A percentile compares a stretch with the other conserved stretches of the same genome.
Evolutionary conservation across 2,329 filamentous ascomycete species (phyloP).

Genomic region (Fusarium coicis): DNA sequence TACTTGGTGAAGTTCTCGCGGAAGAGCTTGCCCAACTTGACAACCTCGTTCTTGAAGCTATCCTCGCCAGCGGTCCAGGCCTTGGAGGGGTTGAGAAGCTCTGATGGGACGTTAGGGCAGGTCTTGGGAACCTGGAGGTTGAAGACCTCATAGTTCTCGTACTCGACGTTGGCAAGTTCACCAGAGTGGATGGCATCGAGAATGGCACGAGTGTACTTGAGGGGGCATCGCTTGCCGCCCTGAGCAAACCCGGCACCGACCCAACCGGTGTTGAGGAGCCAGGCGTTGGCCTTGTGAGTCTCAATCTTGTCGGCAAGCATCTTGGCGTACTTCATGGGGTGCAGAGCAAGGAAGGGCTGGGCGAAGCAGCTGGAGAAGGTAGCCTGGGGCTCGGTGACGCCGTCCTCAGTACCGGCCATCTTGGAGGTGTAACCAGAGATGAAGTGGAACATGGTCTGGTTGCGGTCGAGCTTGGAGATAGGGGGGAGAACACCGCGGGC

Average conservation of each 20-base stretch:
- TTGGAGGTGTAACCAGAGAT: slow-evolving; percentile 99
- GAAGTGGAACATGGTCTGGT: slow-evolving; percentile 99
- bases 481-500: slow-evolving; percentile 96
- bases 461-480: slow-evolving; percentile 93
- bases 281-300: slow-evolving; percentile 93
- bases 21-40: slow-evolving; percentile 90
- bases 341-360: slow-evolving; percentile 97
- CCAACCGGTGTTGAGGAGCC: slow-evolving; percentile 99
- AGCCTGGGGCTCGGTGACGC: slow-evolving; percentile 95
- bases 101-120: slow-evolving; percentile 87
- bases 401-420: slow-evolving; percentile 99
- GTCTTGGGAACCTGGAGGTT: slow-evolving; percentile 95
- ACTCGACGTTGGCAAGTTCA: slow-evolving; percentile 91
- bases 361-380: slow-evolving; percentile 99
- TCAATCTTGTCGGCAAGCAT: slow-evolving; percentile 99
- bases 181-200: slow-evolving; percentile 98
- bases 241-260: slow-evolving; percentile 90
- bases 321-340: slow-evolving; percentile 98
- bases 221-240: slow-evolving; percentile 94
- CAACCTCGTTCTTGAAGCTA: slow-evolving; percentile 87
- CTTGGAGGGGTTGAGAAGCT: slow-evolving; percentile 94
- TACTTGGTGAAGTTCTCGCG: slow-evolving; percentile 99
- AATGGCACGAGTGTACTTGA: slow-evolving; percentile 99
- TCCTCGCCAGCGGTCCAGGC: slow-evolving; percentile 87
- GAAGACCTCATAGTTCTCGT: slow-evolving; percentile 96